phyloP scores from a whole-genome alignment of 108 stramenopile genomes.

The Cyclotella sp. region DNA sequence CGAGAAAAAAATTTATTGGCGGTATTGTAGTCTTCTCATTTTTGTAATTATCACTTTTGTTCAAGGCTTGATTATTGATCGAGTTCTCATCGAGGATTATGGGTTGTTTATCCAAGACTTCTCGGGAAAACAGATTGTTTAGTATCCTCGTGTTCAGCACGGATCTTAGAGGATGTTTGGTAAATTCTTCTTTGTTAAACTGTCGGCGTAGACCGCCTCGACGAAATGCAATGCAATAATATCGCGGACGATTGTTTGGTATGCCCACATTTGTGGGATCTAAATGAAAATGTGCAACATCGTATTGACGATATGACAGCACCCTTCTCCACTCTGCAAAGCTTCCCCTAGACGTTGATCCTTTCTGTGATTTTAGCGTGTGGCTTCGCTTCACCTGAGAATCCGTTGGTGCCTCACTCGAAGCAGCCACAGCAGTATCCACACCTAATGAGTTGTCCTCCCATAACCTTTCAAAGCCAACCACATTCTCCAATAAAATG shows the following conservation, averaged over 20 bases:
- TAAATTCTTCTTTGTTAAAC: neutral
- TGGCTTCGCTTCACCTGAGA: conserved; percentile 2
- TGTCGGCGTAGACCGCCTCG: conserved; percentile 4
- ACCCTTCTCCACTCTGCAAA: conserved; percentile 59
- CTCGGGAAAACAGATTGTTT: conserved; percentile 24
- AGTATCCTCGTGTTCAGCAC: neutral
- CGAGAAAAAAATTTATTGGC: conserved; percentile 34
- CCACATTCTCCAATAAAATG: conserved; percentile 88
- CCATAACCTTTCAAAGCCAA: conserved; percentile 76
- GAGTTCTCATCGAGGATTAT: conserved; percentile 25
- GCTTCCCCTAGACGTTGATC: conserved; percentile 32
- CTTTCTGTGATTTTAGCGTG: neutral
- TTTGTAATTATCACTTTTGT: neutral
- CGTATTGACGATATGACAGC: conserved; percentile 60
- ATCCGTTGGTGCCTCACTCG: neutral
- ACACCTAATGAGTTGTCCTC: neutral
- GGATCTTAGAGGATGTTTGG: neutral
- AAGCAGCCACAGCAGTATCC: neutral
- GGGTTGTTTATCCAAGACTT: conserved; percentile 26
- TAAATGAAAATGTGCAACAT: conserved; percentile 73
- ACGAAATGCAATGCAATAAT: conserved; percentile 61
- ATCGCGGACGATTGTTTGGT: conserved; percentile 90
- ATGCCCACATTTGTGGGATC: conserved; percentile 81
- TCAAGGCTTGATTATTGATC: neutral
- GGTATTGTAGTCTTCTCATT: conserved; percentile 5